Base-by-base conservation (phyloP, 2,329 filamentous ascomycete genomes). In the Graphium sp. region DNA sequence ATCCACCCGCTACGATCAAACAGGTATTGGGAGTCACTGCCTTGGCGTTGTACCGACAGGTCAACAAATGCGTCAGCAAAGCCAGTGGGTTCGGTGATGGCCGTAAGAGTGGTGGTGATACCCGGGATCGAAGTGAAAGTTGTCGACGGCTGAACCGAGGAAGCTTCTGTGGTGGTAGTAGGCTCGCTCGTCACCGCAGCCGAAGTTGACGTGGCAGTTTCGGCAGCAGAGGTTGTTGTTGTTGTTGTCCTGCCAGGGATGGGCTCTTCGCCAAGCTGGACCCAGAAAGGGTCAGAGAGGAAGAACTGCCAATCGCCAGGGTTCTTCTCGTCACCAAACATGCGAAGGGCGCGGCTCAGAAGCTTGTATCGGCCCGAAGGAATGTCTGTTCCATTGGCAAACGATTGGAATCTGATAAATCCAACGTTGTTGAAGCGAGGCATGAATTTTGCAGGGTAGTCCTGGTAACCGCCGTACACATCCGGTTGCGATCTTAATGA, bases 271-370 rank as follows among this genome's bases (percentile, higher is more conserved):
- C 35, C 34, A 4, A 31, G 29, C 24, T 38, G 33, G 12, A 39
- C 29, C 2, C 29, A 26, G 24, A 39, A 39, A 11, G 34, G 12
- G 22, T 38, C 34, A 4, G 36, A 38, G 11, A 36, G 30, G 22
- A 26, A 34, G 22, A 36, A 23, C 16, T 36, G 34, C 34, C 34
- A 36, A 23, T 36, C 34, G 5, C 20, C 16, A 10, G 28, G 17
- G 7, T 34, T 31, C n/a, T 12, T 22, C 7, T 30, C 26, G 11
- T 36, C 28, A 9, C 34, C 32, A 28, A 36, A 36, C 30, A 34
- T 34, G 18, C 32, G 34, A 6, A 36, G 30, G 5, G 34, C 28
- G 6, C 34, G 19, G 9, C 21, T 30, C n/a, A 36, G 18, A 18
- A 39, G 12, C 10, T 24, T 27, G 28, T 35, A 40, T 12, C 30